Evolutionary conservation across 2,329 filamentous ascomycete species (phyloP).

Genomic region (Esteya vermicola): DNA sequence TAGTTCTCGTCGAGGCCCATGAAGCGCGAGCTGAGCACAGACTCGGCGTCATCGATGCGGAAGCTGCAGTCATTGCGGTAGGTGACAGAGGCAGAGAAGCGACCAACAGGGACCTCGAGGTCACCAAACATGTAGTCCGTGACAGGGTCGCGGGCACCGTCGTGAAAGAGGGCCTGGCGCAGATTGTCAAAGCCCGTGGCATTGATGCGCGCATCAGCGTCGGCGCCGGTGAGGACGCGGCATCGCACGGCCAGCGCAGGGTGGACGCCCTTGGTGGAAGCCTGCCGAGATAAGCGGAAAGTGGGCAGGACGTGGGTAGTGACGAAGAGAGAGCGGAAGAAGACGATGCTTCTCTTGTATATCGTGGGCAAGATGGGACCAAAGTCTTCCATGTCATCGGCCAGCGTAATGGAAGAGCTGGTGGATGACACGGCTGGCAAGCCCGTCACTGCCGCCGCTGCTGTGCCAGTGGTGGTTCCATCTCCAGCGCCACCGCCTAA

Average conservation of each 20-base stretch:
- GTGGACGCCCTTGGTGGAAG: constrained; percentile 56
- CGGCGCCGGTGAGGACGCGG: constrained; percentile 54
- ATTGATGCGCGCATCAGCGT: constrained; percentile 20
- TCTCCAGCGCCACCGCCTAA: background rate
- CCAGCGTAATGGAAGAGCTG: constrained; percentile 1
- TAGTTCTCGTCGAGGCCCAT: constrained; percentile 83
- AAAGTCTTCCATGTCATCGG: constrained; percentile 34
- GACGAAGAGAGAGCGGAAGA: constrained; percentile 80
- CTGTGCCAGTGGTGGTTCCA: background rate
- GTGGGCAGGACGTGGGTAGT: constrained; percentile 71
- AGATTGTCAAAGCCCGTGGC: constrained; percentile 52
- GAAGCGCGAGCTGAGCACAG: constrained; percentile 80
- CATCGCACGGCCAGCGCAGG: constrained; percentile 61
- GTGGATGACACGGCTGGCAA: background rate
- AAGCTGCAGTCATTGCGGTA: constrained; percentile 87
- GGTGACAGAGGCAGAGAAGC: constrained; percentile 65
- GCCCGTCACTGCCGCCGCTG: background rate
- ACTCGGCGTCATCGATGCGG: constrained; percentile 80
- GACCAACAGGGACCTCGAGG: constrained; percentile 74
- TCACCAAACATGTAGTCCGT: constrained; percentile 71
- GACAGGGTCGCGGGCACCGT: constrained; percentile 47
- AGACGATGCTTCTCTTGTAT: constrained; percentile 93
- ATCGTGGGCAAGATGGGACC: constrained; percentile 61
- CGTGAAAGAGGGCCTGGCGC: constrained; percentile 47
- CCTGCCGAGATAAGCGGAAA: constrained; percentile 68